These are phyloP conservation scores for Podaxis mareebaensis DNA, from an alignment of 768 basidiomycete species.

Conservation along the genomic window DNA sequence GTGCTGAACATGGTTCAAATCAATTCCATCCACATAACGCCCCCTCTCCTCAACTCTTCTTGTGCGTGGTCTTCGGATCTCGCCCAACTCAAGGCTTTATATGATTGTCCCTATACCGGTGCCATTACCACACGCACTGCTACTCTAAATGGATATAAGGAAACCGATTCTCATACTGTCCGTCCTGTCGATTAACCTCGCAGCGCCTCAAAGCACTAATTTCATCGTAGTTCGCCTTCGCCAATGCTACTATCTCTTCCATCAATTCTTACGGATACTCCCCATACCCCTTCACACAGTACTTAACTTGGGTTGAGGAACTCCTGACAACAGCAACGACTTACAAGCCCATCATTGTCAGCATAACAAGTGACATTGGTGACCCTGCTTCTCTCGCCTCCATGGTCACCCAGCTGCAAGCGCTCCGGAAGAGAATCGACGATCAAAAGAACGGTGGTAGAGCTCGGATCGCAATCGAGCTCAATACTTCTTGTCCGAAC, in stretches of 20 bases:
- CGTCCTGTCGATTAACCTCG: slow-evolving; percentile 17
- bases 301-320: slow-evolving; percentile 63
- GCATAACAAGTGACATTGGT: slow-evolving; percentile 51
- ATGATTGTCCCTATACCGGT: slow-evolving; percentile 66
- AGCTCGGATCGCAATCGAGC: slow-evolving; percentile 65
- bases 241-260: slow-evolving; percentile 52
- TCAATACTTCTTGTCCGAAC: slow-evolving; percentile 88
- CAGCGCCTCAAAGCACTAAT: slow-evolving; percentile 9
- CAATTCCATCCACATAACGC: slow-evolving; percentile 54
- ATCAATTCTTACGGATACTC: slow-evolving; percentile 90
- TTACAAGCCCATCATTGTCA: slow-evolving; percentile 69
- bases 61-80: slow-evolving; percentile 80
- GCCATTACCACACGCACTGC: slow-evolving; percentile 83
- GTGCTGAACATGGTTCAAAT: slow-evolving; percentile 52
- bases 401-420: slow-evolving; percentile 64
- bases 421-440: slow-evolving; percentile 44
- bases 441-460: slow-evolving; percentile 24
- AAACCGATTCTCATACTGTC: slow-evolving; percentile 65
- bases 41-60: slow-evolving; percentile 75
- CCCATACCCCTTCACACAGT: slow-evolving; percentile 66
- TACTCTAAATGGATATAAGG: slow-evolving; percentile 69
- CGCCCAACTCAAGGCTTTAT: slow-evolving; percentile 63
- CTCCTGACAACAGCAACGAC: slow-evolving; percentile 34
- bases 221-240: slow-evolving; percentile 57
- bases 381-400: slow-evolving; percentile 43